Percentiles rank a stretch among this genome's conserved stretches.
phyloP scores from a whole-genome alignment of 129 eudicot genomes.

The Sambucus nigra region DNA sequence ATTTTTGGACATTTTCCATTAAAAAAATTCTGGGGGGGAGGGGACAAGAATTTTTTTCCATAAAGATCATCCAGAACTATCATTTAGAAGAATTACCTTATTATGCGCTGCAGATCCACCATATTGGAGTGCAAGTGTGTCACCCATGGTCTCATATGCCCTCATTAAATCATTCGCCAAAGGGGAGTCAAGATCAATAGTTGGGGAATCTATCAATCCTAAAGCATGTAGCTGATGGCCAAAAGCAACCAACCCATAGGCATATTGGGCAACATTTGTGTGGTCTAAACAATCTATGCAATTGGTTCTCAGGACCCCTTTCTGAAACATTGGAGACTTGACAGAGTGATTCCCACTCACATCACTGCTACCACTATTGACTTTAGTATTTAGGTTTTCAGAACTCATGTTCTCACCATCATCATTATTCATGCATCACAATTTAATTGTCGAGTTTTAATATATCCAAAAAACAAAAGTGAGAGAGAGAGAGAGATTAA shows the following conservation, averaged over 20 bases:
- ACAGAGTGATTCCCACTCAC: slow-evolving; percentile 16
- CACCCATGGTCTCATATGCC: slow-evolving; percentile 93
- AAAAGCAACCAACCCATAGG: slow-evolving; percentile 88
- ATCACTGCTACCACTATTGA: slow-evolving; percentile 12
- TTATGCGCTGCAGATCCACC: slow-evolving; percentile 99
- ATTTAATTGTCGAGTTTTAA: slow-evolving; percentile 4
- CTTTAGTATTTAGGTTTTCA: slow-evolving; percentile 10
- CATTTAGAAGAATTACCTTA: slow-evolving; percentile 44
- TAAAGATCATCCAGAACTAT: background rate
- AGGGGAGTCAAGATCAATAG: slow-evolving; percentile 54
- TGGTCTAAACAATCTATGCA: slow-evolving; percentile 98
- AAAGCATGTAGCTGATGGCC: slow-evolving; percentile 77
- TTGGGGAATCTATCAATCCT: slow-evolving; percentile 45
- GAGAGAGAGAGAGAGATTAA: background rate
- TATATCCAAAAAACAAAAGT: too few relatives aligned
- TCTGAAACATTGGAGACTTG: slow-evolving; percentile 49
- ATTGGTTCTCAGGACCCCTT: slow-evolving; percentile 85
- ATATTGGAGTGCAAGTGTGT: slow-evolving; percentile 85
- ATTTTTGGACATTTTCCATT: too few relatives aligned
- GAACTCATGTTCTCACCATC: slow-evolving; percentile 23
- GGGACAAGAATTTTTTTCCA: too few relatives aligned
- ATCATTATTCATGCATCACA: slow-evolving; percentile 37
- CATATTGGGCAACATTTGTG: slow-evolving; percentile 92
- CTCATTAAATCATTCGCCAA: slow-evolving; percentile 71
- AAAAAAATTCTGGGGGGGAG: too few relatives aligned